phyloP scores from a whole-genome alignment of 2,329 filamentous ascomycete species.

The Eutypa lata region DNA sequence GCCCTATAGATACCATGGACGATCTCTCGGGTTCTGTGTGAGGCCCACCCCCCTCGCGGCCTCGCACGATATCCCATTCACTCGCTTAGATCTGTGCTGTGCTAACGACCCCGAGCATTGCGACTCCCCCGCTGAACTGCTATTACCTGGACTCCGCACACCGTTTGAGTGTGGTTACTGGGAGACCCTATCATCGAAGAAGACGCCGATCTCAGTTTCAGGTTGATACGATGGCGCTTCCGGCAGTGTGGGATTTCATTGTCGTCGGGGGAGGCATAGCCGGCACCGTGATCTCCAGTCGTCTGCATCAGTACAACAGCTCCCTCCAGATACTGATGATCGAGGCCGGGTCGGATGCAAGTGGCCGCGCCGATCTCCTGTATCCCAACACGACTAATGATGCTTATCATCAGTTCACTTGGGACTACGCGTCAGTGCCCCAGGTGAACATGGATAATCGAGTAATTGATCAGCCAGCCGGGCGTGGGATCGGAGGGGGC shows the following conservation, averaged over 20 bases:
- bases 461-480: constrained; percentile 23
- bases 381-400: constrained; percentile 25
- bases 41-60: no score
- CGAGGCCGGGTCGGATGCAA: constrained; percentile 34
- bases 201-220: background rate
- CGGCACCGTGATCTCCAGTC: constrained; percentile 3
- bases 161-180: no score
- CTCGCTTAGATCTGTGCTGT: no score
- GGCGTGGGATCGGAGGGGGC: constrained; percentile 39
- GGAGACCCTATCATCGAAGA: no score
- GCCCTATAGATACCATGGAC: no score
- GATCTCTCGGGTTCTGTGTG: no score
- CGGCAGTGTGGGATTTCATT: constrained; percentile 2
- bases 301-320: background rate
- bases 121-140: no score
- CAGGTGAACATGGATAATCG: constrained; percentile 23
- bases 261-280: constrained; percentile 3
- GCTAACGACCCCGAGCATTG: no score
- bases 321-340: constrained; percentile 30
- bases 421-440: constrained; percentile 31
- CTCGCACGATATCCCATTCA: no score
- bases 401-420: constrained; percentile 31
- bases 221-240: background rate
- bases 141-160: no score
- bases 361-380: constrained; percentile 21